Evolutionary conservation across 768 basidiomycete species (phyloP), one percentile per base, ranked within the genome.

Genomic region (Suillus occidentalis): DNA sequence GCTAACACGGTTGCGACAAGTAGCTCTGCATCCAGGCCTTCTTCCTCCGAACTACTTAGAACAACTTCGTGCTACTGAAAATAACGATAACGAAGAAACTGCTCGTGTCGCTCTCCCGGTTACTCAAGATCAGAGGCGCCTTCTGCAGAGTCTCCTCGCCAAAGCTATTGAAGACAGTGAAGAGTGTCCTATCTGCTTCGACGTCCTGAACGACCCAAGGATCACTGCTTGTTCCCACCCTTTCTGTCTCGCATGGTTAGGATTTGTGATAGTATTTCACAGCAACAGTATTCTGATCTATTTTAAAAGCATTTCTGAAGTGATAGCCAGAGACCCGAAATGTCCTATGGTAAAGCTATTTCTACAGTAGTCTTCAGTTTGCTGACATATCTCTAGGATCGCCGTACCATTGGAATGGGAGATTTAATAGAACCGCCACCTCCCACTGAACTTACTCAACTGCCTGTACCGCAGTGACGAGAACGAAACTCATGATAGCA

Each of bases 1-100:
- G 83, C 83, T 95, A n/a, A 94, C 92, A 9, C 89, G 94, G 20
- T 80, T 96, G 74, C 86, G 94, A 37, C 94, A 96, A 75, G 78
- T 95, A 22, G 89, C 84, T 20, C 83, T 94, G 31, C 92, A 95
- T 71, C 90, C 93, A 0, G 87, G 85, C 2, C 81, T 96, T 31
- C 78, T 94, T 58, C 94, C 94, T 5, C 67, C 78, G 9, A 81
- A 87, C 66, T 95, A 94, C 70, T 72, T 93, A 13, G 86, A 91
- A 49, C 82, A 89, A 66, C 81, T 94, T 53, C 78, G 78, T 42
- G 52, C 58, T 18, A 75, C 71, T 22, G 80, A 81, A 22, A 40
- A 59, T 13, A 67, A 40, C 4, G 58, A 59, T 13, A 67, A 40
- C 4, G 76, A 72, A 4, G 66, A 67, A 4, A 60, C 69, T 47